Evolutionary conservation across 805 yeast genomes (phyloP), one percentile per base, ranked within the genome.

Genomic region (Ogataea glucozyma): DNA sequence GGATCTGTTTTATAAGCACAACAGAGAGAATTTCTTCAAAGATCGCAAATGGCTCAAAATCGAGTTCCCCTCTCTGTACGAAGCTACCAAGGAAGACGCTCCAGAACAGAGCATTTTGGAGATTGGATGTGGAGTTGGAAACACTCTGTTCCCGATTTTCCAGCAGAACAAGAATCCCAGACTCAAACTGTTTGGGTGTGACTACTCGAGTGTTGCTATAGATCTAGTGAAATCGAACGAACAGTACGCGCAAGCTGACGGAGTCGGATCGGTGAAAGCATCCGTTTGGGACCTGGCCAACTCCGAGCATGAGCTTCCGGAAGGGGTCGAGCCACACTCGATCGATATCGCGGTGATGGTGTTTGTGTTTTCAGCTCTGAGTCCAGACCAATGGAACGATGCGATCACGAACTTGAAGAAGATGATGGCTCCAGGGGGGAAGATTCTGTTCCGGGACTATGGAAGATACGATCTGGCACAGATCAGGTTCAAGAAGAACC

Each of bases 91-190:
- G 48, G 75, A 77, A 18, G 85, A 82, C 51, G 73, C 83, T 6
- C 85, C 88, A n/a, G 78, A 83, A 4, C 73, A 75, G 17, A 79
- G 83, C 3, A 83, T 93, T 24, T 73, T 93, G 42, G 99, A 93
- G 64, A 84, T 93, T 35, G 99, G 99, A 3, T 93, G 99, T 67
- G 99, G 99, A 43, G 98, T 97, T 4, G 99, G 99, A 9, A 93
- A 93, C 64, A 93, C 99, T 0, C 77, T 93, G 71, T 93, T 85
- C 63, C 99, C 99, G 4, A 83, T 93, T 16, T 67, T 93, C 44
- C 75, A 75, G 42, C 89, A 85, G 54, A 93, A 93, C 62, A 73
- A 86, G 61, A 93, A 93, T 65, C 81, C 82, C n/a, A 66, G 81
- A 20, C 67, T 93, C 40, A 75, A 69, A 52, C 78, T 93, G 6